Evolutionary conservation across 2,329 filamentous ascomycete species (phyloP).

Genomic region (Colletotrichum lupini): DNA sequence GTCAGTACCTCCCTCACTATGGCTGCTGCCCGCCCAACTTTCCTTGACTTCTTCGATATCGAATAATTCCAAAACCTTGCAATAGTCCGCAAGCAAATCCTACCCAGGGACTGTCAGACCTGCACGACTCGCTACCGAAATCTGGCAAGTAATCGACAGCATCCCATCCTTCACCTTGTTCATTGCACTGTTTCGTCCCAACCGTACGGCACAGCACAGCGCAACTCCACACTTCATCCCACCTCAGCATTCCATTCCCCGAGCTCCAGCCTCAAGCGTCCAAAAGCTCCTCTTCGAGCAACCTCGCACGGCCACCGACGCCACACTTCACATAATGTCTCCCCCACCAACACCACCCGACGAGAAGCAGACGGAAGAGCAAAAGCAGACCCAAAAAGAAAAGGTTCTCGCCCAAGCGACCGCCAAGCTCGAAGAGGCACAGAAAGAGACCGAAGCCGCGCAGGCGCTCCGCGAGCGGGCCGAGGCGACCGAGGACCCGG

Average conservation of each 20-base stretch:
- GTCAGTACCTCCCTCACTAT: not conserved
- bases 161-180: not conserved
- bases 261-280: not conserved
- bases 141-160: not conserved
- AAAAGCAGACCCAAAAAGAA: conserved; percentile 22
- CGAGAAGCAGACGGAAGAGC: not conserved
- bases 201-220: not conserved
- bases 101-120: not conserved
- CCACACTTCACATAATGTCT: not conserved
- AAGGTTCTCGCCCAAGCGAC: conserved; percentile 25
- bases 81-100: not conserved
- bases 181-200: not conserved
- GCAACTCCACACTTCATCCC: not conserved
- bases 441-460: conserved; percentile 11
- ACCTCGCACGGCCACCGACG: not conserved
- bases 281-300: too few species aligned
- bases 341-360: conserved; percentile 3
- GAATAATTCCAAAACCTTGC: not conserved
- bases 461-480: conserved; percentile 10
- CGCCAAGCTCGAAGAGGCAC: conserved; percentile 30
- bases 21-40: not conserved
- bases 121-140: not conserved
- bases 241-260: not conserved
- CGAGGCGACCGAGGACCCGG: conserved; percentile 19
- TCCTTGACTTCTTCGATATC: not conserved